These are phyloP conservation scores for Tolypocladium cylindrosporum DNA, from an alignment of 2,329 filamentous ascomycete genomes.

Conservation along the genomic window DNA sequence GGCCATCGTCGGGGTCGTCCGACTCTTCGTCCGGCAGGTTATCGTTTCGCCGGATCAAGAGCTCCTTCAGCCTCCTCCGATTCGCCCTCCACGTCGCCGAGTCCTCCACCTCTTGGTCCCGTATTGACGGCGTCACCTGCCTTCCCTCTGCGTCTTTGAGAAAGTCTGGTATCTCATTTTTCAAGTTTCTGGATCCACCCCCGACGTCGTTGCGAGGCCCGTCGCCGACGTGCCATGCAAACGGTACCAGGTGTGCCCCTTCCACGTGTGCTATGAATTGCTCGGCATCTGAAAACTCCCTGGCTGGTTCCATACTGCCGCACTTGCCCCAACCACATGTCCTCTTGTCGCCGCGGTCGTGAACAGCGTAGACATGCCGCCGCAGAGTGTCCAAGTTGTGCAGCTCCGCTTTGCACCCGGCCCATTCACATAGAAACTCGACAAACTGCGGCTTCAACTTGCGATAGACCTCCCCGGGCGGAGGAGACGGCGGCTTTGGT, in stretches of 20 bases:
- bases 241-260: constrained; percentile 38
- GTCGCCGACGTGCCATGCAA: constrained; percentile 51
- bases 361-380: constrained; percentile 41
- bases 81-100: constrained; percentile 33
- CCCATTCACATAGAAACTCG: constrained; percentile 52
- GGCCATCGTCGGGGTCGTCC: constrained; percentile 10
- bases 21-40: constrained; percentile 35
- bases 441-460: constrained; percentile 32
- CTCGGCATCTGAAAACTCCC: constrained; percentile 24
- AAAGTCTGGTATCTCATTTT: constrained; percentile 32
- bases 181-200: constrained; percentile 7
- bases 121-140: constrained; percentile 49
- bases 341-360: constrained; percentile 19
- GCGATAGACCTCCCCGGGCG: constrained; percentile 31
- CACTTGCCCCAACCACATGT: constrained; percentile 24
- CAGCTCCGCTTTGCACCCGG: constrained; percentile 46
- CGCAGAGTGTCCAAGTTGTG: constrained; percentile 52
- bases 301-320: constrained; percentile 6
- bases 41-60: constrained; percentile 32
- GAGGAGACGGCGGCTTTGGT: constrained; percentile 25
- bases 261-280: constrained; percentile 43
- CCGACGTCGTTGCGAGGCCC: constrained; percentile 35
- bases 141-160: constrained; percentile 40
- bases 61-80: constrained; percentile 30
- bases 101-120: constrained; percentile 40